Base-by-base conservation (phyloP, 2,329 filamentous ascomycete species). In the Fusarium sp. region DNA sequence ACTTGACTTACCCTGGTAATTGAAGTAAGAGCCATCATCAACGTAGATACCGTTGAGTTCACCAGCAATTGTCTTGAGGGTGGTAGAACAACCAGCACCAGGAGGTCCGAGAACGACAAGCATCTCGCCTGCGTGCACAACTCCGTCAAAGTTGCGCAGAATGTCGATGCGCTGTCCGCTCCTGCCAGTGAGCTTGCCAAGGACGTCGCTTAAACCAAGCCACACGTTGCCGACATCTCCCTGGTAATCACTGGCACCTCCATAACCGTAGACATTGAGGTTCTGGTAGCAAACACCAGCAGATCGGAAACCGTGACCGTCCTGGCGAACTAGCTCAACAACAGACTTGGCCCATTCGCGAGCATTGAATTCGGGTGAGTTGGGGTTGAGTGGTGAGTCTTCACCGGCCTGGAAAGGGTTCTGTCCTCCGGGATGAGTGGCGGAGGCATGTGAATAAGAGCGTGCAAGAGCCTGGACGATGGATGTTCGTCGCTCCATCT, bases 61-160 rank as follows among this genome's bases (percentile, higher is more conserved):
- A 62, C 93, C 93, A 5, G 92, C 88, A 70, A 96, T 87, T 0
- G 92, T 92, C 82, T 96, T 96, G 59, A 97, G 83, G 67, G 96
- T 90, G 3, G 93, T 96, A 17, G 91, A 93, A 78, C 93, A 97
- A 54, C 91, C 91, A n/a, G 86, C 85, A 40, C 87, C 87, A 3
- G 91, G 91, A 56, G 90, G 90, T 17, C 91, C 91, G 33, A 93
- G 83, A 4, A 93, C 91, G 17, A 93, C 88, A 27, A 93, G 79
- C 89, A 93, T 92, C 82, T 93, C 91, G 43, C 91, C 91, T 63
- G 86, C 87, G 73, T 87, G 83, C 2, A 93, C 88, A 0, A 92
- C 75, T 25, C 90, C 90, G 67, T 92, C 89, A 57, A 92, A 88
- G 71, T 87, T 81, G 65, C 84, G 86, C 62, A 93, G 78, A 70